These are phyloP conservation scores for Diaporthe velutina DNA, from an alignment of 2,329 filamentous ascomycete genomes.

Conservation along the genomic window DNA sequence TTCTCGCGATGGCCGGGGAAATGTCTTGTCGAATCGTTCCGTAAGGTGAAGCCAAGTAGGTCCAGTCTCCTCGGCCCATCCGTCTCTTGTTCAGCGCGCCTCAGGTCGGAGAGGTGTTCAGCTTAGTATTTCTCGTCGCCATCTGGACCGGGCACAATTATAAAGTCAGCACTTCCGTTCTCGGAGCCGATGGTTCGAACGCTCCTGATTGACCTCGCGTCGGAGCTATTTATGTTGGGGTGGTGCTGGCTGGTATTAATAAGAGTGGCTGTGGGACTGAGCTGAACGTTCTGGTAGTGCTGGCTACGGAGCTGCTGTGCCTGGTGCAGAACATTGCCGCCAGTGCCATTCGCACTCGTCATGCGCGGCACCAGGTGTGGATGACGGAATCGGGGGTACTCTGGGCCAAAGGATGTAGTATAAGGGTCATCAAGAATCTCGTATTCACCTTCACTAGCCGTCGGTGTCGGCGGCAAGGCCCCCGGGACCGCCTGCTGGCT, in stretches of 20 bases:
- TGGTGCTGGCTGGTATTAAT: conserved; percentile 43
- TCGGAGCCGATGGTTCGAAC: conserved; percentile 46
- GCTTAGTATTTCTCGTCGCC: conserved; percentile 49
- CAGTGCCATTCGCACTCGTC: conserved; percentile 32
- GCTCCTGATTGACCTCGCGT: conserved; percentile 40
- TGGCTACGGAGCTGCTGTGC: conserved; percentile 39
- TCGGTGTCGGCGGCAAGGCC: conserved; percentile 71
- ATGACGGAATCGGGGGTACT: conserved; percentile 40
- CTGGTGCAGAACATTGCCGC: conserved; percentile 31
- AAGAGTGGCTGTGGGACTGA: conserved; percentile 42
- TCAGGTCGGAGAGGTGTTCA: conserved; percentile 1
- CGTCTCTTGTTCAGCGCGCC: conserved; percentile 5
- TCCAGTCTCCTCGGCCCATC: conserved; percentile 8
- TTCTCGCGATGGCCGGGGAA: neutral
- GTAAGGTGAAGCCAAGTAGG: neutral
- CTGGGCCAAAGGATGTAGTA: conserved; percentile 40
- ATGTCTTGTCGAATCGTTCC: neutral
- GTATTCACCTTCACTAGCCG: conserved; percentile 74
- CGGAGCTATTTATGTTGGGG: conserved; percentile 39
- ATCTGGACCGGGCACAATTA: conserved; percentile 55
- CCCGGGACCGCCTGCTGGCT: conserved; percentile 65
- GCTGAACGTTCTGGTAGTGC: conserved; percentile 39
- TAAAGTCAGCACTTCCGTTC: conserved; percentile 57
- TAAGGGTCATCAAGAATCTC: conserved; percentile 48
- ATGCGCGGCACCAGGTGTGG: conserved; percentile 39